Evolutionary conservation across 371 early-diverging fungal species (phyloP).

Genomic region (Circinella umbellata): DNA sequence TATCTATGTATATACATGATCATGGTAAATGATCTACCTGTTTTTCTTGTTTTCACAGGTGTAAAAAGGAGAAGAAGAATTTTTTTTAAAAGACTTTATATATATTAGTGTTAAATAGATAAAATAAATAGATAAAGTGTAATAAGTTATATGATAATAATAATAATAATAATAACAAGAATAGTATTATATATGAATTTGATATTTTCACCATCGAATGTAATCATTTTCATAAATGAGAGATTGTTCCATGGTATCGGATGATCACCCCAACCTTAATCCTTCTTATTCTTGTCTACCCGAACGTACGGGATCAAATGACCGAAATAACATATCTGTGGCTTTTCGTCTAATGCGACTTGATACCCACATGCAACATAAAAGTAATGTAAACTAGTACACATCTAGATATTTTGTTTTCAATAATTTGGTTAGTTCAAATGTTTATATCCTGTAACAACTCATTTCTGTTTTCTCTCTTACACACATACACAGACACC

Average conservation of each 20-base stretch:
- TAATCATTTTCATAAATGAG: background rate
- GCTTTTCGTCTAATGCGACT: constrained; percentile 13
- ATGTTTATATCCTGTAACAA: background rate
- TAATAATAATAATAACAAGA: background rate
- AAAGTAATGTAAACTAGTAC: constrained; percentile 43
- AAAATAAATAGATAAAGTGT: no score
- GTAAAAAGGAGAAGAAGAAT: no score
- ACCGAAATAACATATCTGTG: constrained; percentile 25
- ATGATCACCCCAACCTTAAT: constrained; percentile 9
- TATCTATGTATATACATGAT: no score
- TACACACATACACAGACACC: no score
- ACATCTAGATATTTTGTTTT: constrained; percentile 31
- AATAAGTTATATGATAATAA: no score
- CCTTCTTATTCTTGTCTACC: constrained; percentile 13
- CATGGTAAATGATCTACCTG: no score
- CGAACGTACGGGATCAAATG: constrained; percentile 34
- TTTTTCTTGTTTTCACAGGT: no score
- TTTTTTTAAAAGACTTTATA: no score
- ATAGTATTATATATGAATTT: background rate
- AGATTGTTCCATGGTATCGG: constrained; percentile 12
- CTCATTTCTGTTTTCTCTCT: background rate
- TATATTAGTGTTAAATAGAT: no score
- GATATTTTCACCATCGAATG: no score
- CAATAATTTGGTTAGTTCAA: background rate
- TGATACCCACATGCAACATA: constrained; percentile 42